These are phyloP conservation scores for Alternaria consortialis DNA, from an alignment of 2,329 filamentous ascomycete genomes.

Conservation along the genomic window DNA sequence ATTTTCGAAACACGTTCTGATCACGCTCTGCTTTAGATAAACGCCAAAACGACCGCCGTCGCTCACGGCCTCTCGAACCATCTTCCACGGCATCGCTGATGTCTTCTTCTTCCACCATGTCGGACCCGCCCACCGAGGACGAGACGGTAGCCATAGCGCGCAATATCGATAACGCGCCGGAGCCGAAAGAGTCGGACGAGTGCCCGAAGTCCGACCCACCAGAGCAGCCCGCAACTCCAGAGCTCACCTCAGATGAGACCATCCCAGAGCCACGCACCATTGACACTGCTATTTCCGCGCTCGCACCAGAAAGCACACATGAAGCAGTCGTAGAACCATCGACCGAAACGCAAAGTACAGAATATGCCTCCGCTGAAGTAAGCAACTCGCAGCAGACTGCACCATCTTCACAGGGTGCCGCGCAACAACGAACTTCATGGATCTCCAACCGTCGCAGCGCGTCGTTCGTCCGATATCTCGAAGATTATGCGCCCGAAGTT, in stretches of 20 bases:
- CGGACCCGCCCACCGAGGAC: constrained; percentile 45
- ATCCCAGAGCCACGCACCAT: constrained; percentile 22
- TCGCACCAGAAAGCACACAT: constrained; percentile 29
- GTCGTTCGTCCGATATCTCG: constrained; percentile 48
- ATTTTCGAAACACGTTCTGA: constrained; percentile 18
- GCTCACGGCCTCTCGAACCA: constrained; percentile 75
- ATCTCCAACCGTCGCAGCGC: constrained; percentile 58
- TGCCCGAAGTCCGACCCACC: constrained; percentile 30
- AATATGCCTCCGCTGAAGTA: constrained; percentile 37
- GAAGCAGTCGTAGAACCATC: constrained; percentile 31
- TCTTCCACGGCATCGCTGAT: constrained; percentile 46
- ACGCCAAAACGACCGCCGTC: constrained; percentile 89
- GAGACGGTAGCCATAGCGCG: constrained; percentile 30
- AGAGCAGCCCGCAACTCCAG: constrained; percentile 32
- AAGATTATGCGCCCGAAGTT: constrained; percentile 45
- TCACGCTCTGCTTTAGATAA: constrained; percentile 53
- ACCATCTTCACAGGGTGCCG: constrained; percentile 43
- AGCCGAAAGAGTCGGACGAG: constrained; percentile 23
- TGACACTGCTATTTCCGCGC: constrained; percentile 17
- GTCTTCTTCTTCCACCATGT: constrained; percentile 50
- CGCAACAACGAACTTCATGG: constrained; percentile 50
- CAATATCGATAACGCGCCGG: constrained; percentile 32
- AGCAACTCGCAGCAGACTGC: constrained; percentile 44
- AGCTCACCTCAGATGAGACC: constrained; percentile 31
- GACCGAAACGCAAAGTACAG: constrained; percentile 35